Conservation (phyloP, 1,284 basidiomycete species). For the Mixia osmundae region DNA sequence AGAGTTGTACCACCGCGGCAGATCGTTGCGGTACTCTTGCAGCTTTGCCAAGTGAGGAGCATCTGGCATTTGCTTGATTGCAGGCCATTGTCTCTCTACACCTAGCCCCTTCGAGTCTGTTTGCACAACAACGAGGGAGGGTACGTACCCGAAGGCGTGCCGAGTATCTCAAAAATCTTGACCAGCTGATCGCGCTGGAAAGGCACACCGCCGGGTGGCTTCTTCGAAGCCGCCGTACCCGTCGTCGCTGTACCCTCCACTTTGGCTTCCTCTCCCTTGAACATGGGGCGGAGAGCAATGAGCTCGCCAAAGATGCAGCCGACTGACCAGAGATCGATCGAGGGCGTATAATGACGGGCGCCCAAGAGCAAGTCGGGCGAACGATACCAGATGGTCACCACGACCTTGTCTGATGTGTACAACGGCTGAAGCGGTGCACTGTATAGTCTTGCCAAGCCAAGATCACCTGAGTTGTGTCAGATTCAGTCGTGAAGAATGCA, state of each 20-base stretch:
- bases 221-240: background rate
- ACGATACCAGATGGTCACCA: constrained; percentile 98
- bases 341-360: constrained; percentile 60
- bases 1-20: constrained; percentile 48
- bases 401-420: constrained; percentile 67
- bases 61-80: constrained; percentile 66
- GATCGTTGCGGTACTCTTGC: constrained; percentile 43
- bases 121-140: no score
- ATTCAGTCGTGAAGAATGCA: no score
- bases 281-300: constrained; percentile 77
- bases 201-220: constrained; percentile 34
- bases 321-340: constrained; percentile 82
- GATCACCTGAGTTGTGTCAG: no score
- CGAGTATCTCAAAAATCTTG: constrained; percentile 85
- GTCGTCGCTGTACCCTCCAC: constrained; percentile 30
- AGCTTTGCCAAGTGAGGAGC: constrained; percentile 58
- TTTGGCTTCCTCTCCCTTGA: constrained; percentile 98
- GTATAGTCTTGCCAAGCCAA: constrained; percentile 74
- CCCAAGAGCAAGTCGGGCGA: constrained; percentile 83
- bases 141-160: constrained; percentile 58
- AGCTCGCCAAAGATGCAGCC: constrained; percentile 91
- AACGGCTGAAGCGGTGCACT: constrained; percentile 65
- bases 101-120: background rate
- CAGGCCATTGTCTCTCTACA: constrained; percentile 62
- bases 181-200: constrained; percentile 85